Percentiles rank a stretch among this genome's conserved stretches.
Conservation (phyloP, 768 basidiomycete species). For the Suillus luteus region DNA sequence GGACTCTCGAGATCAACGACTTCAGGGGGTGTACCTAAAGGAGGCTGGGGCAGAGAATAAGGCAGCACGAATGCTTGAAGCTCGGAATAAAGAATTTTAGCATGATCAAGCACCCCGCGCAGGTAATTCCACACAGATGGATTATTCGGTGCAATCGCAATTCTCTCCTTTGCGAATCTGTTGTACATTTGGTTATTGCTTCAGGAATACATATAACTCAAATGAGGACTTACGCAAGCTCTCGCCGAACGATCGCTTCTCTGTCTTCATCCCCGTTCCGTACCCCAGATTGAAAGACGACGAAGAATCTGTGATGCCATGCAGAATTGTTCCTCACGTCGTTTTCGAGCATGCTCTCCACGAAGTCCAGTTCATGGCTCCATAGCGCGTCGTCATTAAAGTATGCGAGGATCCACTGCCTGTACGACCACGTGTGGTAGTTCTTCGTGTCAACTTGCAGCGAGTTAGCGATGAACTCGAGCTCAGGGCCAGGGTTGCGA, state of each 20-base stretch:
- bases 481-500: constrained; percentile 61
- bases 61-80: constrained; percentile 62
- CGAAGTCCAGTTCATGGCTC: constrained; percentile 73
- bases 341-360: constrained; percentile 63
- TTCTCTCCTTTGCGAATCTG: constrained; percentile 82
- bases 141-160: constrained; percentile 89
- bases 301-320: constrained; percentile 95
- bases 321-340: constrained; percentile 97
- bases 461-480: constrained; percentile 74
- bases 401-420: constrained; percentile 90
- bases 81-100: constrained; percentile 55
- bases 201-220: constrained; percentile 9
- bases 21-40: constrained; percentile 37
- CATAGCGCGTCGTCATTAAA: constrained; percentile 78
- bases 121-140: constrained; percentile 97
- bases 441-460: constrained; percentile 88
- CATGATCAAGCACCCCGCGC: constrained; percentile 74
- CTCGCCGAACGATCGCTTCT: constrained; percentile 60
- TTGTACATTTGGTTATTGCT: background rate
- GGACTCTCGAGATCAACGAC: constrained; percentile 77
- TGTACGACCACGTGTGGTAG: constrained; percentile 98
- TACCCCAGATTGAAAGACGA: constrained; percentile 72
- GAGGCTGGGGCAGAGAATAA: constrained; percentile 50
- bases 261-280: constrained; percentile 63
- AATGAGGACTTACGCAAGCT: constrained; percentile 65